These are phyloP conservation scores for Volvariella volvacea DNA, from an alignment of 1,284 basidiomycete genomes.

Conservation along the genomic window DNA sequence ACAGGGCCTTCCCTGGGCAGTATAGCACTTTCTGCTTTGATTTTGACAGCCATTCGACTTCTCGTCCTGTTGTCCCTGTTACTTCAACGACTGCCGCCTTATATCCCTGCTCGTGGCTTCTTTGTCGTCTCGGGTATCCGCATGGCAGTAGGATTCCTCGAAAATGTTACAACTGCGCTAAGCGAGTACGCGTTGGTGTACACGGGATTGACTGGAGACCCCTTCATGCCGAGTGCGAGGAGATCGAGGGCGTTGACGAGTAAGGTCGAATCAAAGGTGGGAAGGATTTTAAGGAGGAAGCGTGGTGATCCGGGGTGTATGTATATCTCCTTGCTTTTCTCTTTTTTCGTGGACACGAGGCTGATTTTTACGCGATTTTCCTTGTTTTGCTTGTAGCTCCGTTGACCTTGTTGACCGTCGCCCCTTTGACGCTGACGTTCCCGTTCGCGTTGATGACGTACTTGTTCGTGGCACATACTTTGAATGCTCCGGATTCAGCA, in stretches of 20 bases:
- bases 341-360: too few relatives aligned
- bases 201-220: conserved; percentile 79
- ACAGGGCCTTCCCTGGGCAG: conserved; percentile 79
- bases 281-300: conserved; percentile 36
- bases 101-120: conserved; percentile 38
- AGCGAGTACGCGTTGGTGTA: conserved; percentile 84
- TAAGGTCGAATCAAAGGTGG: conserved; percentile 29
- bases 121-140: conserved; percentile 28
- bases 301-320: conserved; percentile 50
- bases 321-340: conserved; percentile 13
- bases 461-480: conserved; percentile 81
- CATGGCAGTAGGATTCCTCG: conserved; percentile 47
- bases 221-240: conserved; percentile 75
- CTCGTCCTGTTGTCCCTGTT: conserved; percentile 41
- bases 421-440: conserved; percentile 72
- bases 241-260: conserved; percentile 55
- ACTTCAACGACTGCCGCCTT: conserved; percentile 49
- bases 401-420: conserved; percentile 70
- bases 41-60: conserved; percentile 65
- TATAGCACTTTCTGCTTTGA: conserved; percentile 67
- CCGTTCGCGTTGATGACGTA: conserved; percentile 82
- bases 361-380: conserved; percentile 4
- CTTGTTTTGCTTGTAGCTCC: conserved; percentile 38
- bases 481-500: conserved; percentile 73
- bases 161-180: conserved; percentile 63